phyloP scores from a whole-genome alignment of 495 filamentous ascomycete genomes.

The Tuber indicum region DNA sequence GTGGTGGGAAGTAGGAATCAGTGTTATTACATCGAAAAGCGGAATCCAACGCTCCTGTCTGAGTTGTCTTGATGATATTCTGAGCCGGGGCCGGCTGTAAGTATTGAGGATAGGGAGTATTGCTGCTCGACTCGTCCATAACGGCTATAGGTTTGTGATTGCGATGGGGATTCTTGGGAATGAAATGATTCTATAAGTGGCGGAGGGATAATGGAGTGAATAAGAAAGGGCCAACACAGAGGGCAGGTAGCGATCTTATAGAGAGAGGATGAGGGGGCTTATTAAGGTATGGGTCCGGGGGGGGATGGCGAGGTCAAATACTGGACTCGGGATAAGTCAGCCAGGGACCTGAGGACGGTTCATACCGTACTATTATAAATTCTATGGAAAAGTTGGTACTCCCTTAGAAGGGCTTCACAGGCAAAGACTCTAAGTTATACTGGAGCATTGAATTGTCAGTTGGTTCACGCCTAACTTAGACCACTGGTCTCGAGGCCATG shows the following conservation, averaged over 20 bases:
- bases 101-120: conserved; percentile 12
- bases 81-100: conserved; percentile 20
- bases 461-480: neutral
- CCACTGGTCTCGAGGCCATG: neutral
- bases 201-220: neutral
- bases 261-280: neutral
- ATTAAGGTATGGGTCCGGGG: neutral
- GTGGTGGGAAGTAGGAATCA: conserved; percentile 33
- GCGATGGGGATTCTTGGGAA: neutral
- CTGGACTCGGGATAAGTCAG: neutral
- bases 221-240: neutral
- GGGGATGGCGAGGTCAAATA: neutral
- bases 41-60: conserved; percentile 37
- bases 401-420: neutral
- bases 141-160: neutral
- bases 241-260: neutral
- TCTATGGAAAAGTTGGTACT: neutral
- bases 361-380: too few relatives aligned
- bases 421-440: neutral
- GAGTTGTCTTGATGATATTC: conserved; percentile 40
- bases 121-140: conserved; percentile 7
- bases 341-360: neutral
- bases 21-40: conserved; percentile 36
- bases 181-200: neutral
- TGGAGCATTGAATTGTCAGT: neutral